Evolutionary conservation across 2,329 filamentous ascomycete genomes (phyloP).

Genomic region (Penicillium decumbens): DNA sequence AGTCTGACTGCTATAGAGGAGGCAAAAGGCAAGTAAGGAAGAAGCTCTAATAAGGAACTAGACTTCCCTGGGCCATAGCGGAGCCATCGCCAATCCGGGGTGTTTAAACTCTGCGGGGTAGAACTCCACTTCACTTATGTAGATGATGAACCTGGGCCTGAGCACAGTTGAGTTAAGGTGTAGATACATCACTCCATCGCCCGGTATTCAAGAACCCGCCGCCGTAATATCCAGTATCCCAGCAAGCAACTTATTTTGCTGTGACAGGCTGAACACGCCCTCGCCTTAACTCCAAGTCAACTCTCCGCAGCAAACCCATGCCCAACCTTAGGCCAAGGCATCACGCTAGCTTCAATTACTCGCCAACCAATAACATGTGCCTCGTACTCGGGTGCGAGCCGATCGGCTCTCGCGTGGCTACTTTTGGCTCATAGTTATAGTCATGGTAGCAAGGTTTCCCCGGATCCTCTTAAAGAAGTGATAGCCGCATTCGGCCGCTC

Average conservation of each 20-base stretch:
- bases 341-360: not conserved
- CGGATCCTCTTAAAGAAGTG: not conserved
- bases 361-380: not conserved
- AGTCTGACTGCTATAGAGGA: no score
- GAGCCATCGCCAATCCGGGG: not conserved
- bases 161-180: not conserved
- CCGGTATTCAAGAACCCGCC: not conserved
- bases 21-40: no score
- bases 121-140: not conserved
- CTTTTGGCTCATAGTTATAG: not conserved
- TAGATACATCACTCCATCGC: not conserved
- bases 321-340: not conserved
- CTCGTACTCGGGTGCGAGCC: slow-evolving; percentile 6
- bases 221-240: not conserved
- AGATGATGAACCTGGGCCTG: no score
- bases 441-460: not conserved
- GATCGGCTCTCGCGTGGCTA: slow-evolving; percentile 14
- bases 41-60: no score
- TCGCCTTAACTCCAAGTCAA: not conserved
- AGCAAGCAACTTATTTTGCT: not conserved
- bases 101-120: not conserved
- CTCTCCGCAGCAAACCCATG: not conserved
- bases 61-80: not conserved
- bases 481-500: not conserved
- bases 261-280: not conserved